Percentiles rank a stretch among this genome's conserved stretches.
Conservation (phyloP, 306 rosid species). For the Begonia peltatifolia region DNA sequence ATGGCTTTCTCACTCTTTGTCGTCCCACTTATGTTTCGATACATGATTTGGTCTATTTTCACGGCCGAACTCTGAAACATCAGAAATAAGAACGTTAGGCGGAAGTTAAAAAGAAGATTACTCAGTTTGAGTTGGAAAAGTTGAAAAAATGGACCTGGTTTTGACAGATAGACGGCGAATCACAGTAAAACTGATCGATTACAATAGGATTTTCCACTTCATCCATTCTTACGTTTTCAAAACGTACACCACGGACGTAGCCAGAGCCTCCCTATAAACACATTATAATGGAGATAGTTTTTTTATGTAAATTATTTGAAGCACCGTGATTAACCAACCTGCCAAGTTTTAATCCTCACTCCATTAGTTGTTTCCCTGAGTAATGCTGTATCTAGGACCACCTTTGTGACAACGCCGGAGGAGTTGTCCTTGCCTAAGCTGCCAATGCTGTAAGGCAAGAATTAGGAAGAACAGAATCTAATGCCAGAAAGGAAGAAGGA, state of each 20-base stretch:
- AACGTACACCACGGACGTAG: conserved; percentile 63
- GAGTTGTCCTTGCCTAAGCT: conserved; percentile 97
- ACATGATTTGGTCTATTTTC: conserved; percentile 61
- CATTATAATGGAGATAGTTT: background rate
- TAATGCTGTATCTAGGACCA: conserved; percentile 78
- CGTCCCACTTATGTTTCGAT: conserved; percentile 63
- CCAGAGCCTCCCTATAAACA: conserved; percentile 86
- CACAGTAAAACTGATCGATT: conserved; percentile 95
- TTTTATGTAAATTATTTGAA: background rate
- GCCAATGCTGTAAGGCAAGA: conserved; percentile 50
- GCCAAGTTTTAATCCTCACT: conserved; percentile 94
- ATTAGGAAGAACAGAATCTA: conserved; percentile 1
- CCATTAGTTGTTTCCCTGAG: conserved; percentile 71
- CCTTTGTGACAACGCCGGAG: conserved; percentile 62
- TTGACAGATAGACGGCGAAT: conserved; percentile 63
- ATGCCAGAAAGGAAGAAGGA: background rate
- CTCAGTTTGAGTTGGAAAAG: background rate
- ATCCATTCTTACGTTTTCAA: conserved; percentile 76
- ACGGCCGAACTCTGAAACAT: conserved; percentile 57
- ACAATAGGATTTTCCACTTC: conserved; percentile 77
- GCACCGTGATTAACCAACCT: conserved; percentile 27
- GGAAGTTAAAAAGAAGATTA: background rate
- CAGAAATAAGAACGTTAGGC: too few relatives aligned
- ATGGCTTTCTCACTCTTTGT: conserved; percentile 78
- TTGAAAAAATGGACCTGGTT: conserved; percentile 41